Evolutionary conservation across 805 yeast genomes (phyloP), one percentile per base, ranked within the genome.

Genomic region (Candida sanyiensis): DNA sequence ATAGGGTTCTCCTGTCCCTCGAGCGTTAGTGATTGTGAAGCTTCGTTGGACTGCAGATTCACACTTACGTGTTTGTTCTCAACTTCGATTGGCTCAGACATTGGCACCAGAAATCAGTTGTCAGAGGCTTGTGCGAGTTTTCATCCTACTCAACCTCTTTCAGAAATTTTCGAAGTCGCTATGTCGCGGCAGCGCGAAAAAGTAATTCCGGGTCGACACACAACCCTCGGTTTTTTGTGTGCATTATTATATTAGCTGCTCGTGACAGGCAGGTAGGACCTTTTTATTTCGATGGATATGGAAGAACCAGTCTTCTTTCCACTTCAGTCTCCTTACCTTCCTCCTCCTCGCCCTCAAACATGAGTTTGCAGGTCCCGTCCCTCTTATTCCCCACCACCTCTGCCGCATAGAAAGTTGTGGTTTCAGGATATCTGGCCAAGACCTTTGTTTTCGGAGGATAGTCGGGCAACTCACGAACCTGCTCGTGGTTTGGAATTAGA

Each of bases 291-390:
- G 51, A 57, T 7, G 90, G 90, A 48, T 68, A 79, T 8, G 93
- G 89, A 33, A 93, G 66, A 4, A 93, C 98, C 40, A 84, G 69
- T 39, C 88, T 66, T 49, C 97, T 70, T 38, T 79, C 85, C 5
- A 93, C 97, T 52, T 88, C 95, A 0, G 97, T 93, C 57, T 90
- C 96, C 57, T 90, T 93, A 33, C 85, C 89, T 1, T 79, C 95
- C 52, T 93, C 98, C 57, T 93, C 98, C 58, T 93, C 99, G 8
- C 97, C 98, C 49, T 90, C 97, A 54, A 93, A 93, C 52, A 77
- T 75, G 40, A 93, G 67, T 47, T 87, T 65, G 46, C 95, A 90
- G 10, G 71, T 73, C 0, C 89, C 88, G 46, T 82, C 89, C 47
- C 84, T 56, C 44, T 76, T 78, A 33, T 75, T 70, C 0, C 94